Evolutionary conservation across 164 flowering plant genomes (phyloP).

Genomic region (Magnolia officinalis): DNA sequence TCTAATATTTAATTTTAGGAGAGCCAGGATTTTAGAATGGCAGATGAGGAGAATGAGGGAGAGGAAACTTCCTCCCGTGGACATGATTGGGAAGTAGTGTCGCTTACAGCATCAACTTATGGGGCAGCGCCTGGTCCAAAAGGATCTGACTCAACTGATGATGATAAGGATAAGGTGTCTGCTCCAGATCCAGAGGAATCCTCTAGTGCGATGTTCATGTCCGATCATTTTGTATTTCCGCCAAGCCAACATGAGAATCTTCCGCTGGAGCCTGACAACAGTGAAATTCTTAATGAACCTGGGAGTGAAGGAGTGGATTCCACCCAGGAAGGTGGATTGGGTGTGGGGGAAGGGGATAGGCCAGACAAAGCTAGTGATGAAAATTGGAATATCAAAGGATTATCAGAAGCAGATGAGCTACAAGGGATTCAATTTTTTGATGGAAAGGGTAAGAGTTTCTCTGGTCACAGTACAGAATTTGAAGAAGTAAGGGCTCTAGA

Average conservation of each 20-base stretch:
- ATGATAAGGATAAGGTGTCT: conserved; percentile 7
- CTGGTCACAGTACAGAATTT: conserved; percentile 32
- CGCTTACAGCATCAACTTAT: conserved; percentile 91
- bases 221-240: conserved; percentile 88
- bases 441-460: conserved; percentile 36
- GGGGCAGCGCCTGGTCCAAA: conserved; percentile 72
- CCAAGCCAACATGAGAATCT: conserved; percentile 70
- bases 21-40: conserved; percentile 29
- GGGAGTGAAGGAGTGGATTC: conserved; percentile 20
- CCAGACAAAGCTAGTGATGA: conserved; percentile 41
- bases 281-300: conserved; percentile 35
- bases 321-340: conserved; percentile 18
- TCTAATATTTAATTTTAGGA: background rate
- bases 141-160: conserved; percentile 33
- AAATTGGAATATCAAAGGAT: conserved; percentile 29
- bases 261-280: conserved; percentile 38
- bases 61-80: conserved; percentile 55
- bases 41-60: conserved; percentile 33
- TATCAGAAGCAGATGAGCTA: conserved; percentile 39
- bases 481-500: conserved; percentile 32
- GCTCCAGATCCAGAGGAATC: conserved; percentile 32
- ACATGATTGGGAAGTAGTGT: conserved; percentile 95
- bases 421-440: conserved; percentile 40
- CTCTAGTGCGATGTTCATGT: conserved; percentile 71
- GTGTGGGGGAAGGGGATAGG: conserved; percentile 31